Conservation (phyloP, 768 basidiomycete genomes). For the Fomitopsis serialis region DNA sequence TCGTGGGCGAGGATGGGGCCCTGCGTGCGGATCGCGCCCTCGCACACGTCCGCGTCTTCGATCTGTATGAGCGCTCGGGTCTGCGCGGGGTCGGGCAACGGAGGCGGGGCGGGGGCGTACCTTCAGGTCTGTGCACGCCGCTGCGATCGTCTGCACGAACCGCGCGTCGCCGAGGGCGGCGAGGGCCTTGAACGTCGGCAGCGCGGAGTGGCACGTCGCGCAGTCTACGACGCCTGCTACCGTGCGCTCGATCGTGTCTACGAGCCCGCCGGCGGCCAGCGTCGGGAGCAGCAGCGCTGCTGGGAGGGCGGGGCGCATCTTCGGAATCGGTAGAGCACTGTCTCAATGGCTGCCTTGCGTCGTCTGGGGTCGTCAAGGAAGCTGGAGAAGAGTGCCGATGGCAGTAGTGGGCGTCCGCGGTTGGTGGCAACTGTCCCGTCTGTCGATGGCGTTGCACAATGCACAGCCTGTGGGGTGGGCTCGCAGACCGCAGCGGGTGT, state of each 20-base stretch:
- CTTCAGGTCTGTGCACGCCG: conserved; percentile 1
- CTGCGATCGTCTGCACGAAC: conserved; percentile 6
- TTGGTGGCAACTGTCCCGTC: too few relatives aligned
- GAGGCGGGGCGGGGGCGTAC: background rate
- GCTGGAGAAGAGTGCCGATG: too few relatives aligned
- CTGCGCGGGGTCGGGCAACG: background rate
- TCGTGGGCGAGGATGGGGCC: conserved; percentile 56
- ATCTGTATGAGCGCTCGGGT: conserved; percentile 24
- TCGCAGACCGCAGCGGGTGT: too few relatives aligned
- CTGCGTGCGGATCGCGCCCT: conserved; percentile 43
- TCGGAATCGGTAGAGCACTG: background rate
- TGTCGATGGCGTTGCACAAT: too few relatives aligned
- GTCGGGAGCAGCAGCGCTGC: conserved; percentile 1
- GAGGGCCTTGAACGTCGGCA: conserved; percentile 7
- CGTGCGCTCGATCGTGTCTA: background rate
- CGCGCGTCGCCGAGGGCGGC: conserved; percentile 7
- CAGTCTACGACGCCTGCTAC: conserved; percentile 2
- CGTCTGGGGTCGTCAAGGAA: background rate
- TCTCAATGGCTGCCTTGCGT: background rate
- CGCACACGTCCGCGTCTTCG: conserved; percentile 54
- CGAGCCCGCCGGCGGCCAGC: background rate
- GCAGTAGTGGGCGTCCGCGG: too few relatives aligned
- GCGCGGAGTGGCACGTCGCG: conserved; percentile 6
- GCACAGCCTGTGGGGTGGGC: too few relatives aligned
- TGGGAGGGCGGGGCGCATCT: background rate